Evolutionary conservation across 257 asterid species (phyloP), one percentile per base, ranked within the genome.

Genomic region (Capsicum pubescens): DNA sequence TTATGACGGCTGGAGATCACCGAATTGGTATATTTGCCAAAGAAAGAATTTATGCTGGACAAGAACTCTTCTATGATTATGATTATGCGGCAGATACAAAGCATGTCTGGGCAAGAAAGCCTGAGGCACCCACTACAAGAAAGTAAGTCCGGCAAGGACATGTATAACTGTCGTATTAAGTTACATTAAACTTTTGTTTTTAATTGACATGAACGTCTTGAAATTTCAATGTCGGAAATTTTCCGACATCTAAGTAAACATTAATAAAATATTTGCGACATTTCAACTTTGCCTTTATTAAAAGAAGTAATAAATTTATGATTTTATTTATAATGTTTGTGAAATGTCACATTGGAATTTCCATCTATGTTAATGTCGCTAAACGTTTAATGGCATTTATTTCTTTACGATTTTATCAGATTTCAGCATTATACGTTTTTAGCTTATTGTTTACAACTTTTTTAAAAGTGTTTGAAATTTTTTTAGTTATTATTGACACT

Each of bases 1-100:
- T 97, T 36, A 92, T 93, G 98, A 97, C 91, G 7, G 98, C 94
- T 77, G 99, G 99, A 84, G 99, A 96, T 89, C 97, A 93, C 90
- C 87, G 97, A 87, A 98, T 96, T 14, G 99, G 97, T 16, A 96
- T 96, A 86, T 96, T 92, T 86, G 97, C 99, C 56, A 95, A 92
- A 81, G 97, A 93, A 86, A 88, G 92, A 74, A 97, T 97, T 68
- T 48, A 69, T 71, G 93, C 97, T 12, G 99, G 99, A 59, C 98
- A 95, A 84, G 99, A 97, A 87, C 89, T 97, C 82, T 95, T 97
- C 68, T 97, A 94, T 46, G 99, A 97, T 83, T 97, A 97, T 71
- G 92, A 93, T 8, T 95, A 97, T 35, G 97, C 91, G 86, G 79
- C 97, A 0, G 97, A 95, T 70, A 90, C 93, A 83, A 97, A 95